Conservation (phyloP, 2,329 filamentous ascomycete species). For the Emergomyces orientalis region DNA sequence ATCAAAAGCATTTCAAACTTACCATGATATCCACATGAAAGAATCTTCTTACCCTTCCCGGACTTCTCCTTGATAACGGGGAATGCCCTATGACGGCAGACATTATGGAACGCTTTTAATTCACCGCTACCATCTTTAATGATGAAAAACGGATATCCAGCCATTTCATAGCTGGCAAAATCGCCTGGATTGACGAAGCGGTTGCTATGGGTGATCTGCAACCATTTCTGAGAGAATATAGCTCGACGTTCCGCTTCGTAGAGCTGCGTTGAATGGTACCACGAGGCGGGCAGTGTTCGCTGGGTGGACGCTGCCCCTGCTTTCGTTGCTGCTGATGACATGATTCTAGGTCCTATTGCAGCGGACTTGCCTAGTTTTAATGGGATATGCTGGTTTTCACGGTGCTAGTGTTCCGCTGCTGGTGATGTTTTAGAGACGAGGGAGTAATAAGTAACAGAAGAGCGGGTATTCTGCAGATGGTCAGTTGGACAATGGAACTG, state of each 20-base stretch:
- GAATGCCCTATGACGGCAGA: slow-evolving; percentile 52
- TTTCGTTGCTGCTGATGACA: not conserved
- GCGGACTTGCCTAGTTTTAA: not conserved
- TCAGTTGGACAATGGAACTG: not conserved
- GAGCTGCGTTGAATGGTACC: slow-evolving; percentile 47
- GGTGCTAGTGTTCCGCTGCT: not conserved
- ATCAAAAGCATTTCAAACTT: not conserved
- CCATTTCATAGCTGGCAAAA: slow-evolving; percentile 48
- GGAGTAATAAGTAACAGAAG: not conserved
- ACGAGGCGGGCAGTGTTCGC: slow-evolving; percentile 41
- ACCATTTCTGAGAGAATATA: slow-evolving; percentile 49
- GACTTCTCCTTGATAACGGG: slow-evolving; percentile 44
- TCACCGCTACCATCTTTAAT: slow-evolving; percentile 42
- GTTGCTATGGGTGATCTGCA: slow-evolving; percentile 33
- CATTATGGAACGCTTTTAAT: slow-evolving; percentile 52
- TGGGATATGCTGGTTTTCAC: not conserved
- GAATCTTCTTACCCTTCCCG: slow-evolving; percentile 42
- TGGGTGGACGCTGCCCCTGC: not conserved
- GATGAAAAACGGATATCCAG: slow-evolving; percentile 49
- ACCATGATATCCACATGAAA: slow-evolving; percentile 51
- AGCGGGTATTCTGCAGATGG: not conserved
- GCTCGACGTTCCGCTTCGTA: slow-evolving; percentile 49
- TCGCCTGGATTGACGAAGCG: slow-evolving; percentile 46
- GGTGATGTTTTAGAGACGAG: not conserved
- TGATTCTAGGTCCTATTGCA: not conserved